These are phyloP conservation scores for Cornus controversa DNA, from an alignment of 148 eudicot genomes.

Conservation along the genomic window DNA sequence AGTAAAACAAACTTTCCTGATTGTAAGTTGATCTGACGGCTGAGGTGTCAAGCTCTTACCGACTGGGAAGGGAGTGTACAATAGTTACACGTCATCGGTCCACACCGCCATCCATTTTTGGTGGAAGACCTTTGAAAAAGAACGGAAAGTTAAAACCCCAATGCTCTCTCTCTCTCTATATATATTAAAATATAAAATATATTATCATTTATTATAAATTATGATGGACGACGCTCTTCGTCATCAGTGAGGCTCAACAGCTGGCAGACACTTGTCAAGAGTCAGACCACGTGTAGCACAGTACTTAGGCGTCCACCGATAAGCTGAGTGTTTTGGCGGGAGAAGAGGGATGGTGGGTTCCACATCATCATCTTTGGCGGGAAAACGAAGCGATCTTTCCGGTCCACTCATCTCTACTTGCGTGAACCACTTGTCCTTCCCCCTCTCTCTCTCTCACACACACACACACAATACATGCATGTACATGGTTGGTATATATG, in stretches of 20 bases:
- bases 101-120: too few species aligned
- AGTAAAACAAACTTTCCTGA: too few species aligned
- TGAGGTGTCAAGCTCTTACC: too few species aligned
- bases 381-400: conserved; percentile 23
- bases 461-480: neutral
- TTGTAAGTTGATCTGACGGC: too few species aligned
- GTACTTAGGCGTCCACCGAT: neutral
- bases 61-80: too few species aligned
- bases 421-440: conserved; percentile 23
- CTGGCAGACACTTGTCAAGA: conserved; percentile 11
- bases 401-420: conserved; percentile 23
- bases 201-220: too few species aligned
- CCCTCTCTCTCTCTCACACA: neutral
- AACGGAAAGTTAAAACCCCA: too few species aligned
- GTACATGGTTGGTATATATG: too few species aligned
- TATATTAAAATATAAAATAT: too few species aligned
- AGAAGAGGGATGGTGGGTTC: conserved; percentile 4
- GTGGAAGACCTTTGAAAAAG: too few species aligned
- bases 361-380: conserved; percentile 31
- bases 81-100: too few species aligned
- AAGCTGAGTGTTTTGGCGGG: conserved; percentile 20
- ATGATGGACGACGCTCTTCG: neutral
- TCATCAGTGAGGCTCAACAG: neutral
- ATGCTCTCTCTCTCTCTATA: too few species aligned
- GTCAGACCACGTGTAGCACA: conserved; percentile 13